phyloP scores from a whole-genome alignment of 192 early-diverging fungal species.

The Rhizophagus sp. region DNA sequence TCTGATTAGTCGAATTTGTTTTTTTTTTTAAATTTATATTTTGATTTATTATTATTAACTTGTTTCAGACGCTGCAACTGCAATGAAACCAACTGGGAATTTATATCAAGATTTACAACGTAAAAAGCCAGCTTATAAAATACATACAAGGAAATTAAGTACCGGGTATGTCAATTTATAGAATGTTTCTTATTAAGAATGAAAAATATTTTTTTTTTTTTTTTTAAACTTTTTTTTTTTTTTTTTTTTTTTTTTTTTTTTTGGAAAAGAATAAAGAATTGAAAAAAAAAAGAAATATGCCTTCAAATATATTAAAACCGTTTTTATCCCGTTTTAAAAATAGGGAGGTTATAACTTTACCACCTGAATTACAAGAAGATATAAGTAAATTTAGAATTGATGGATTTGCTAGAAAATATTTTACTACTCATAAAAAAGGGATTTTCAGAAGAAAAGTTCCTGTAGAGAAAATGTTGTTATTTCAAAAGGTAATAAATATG shows the following conservation, averaged over 20 bases:
- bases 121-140: not conserved
- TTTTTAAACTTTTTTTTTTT: too few species aligned
- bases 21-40: not conserved
- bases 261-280: not conserved
- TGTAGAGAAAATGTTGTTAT: constrained; percentile 84
- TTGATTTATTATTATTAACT: not conserved
- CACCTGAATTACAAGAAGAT: constrained; percentile 65
- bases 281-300: not conserved
- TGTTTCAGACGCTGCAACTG: constrained; percentile 50
- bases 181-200: not conserved
- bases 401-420: constrained; percentile 90
- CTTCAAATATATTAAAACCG: not conserved
- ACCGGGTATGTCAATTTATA: not conserved
- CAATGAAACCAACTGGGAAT: constrained; percentile 49
- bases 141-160: constrained; percentile 6
- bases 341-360: constrained; percentile 36
- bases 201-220: not conserved
- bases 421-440: constrained; percentile 84
- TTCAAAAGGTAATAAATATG: constrained; percentile 56
- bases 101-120: not conserved
- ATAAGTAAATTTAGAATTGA: constrained; percentile 81
- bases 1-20: not conserved
- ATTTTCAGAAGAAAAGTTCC: constrained; percentile 84
- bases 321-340: not conserved
- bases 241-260: not conserved